These are phyloP conservation scores for Fraxinus americana DNA, from an alignment of 257 asterid species.

Conservation along the genomic window DNA sequence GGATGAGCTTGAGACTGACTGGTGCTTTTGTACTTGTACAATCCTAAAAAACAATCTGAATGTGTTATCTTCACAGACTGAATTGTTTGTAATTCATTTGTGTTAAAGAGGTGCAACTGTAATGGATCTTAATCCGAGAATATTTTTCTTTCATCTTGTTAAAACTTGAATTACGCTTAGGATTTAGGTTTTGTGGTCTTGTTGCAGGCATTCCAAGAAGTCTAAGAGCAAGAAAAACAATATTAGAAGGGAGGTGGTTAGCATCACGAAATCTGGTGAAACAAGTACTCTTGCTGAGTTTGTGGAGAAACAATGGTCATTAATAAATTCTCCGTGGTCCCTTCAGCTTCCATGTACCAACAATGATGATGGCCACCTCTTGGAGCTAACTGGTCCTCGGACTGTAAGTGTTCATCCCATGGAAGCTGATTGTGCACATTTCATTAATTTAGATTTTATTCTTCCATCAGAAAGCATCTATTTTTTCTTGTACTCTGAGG, in stretches of 20 bases:
- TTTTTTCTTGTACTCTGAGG: background rate
- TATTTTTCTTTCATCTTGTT: conserved; percentile 20
- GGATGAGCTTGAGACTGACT: background rate
- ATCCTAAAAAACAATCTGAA: background rate
- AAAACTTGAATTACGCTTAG: conserved; percentile 21
- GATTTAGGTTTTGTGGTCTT: conserved; percentile 24
- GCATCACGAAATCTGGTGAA: conserved; percentile 56
- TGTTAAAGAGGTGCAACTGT: background rate
- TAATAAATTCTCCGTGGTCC: conserved; percentile 75
- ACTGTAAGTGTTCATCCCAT: conserved; percentile 52
- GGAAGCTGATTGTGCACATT: background rate
- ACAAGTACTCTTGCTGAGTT: conserved; percentile 63
- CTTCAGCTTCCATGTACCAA: conserved; percentile 48
- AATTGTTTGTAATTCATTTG: background rate
- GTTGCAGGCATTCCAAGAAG: conserved; percentile 56
- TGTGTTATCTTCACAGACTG: background rate
- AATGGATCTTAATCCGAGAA: background rate
- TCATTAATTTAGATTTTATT: background rate
- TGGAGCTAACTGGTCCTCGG: conserved; percentile 71
- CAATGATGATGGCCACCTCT: conserved; percentile 59
- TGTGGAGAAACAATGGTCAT: conserved; percentile 61
- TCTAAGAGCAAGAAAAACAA: conserved; percentile 49
- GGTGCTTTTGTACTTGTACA: background rate
- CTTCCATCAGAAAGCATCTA: background rate
- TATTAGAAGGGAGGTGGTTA: conserved; percentile 54